Evolutionary conservation across 306 rosid genomes (phyloP), one percentile per base, ranked within the genome.

Genomic region (Comarum palustre): DNA sequence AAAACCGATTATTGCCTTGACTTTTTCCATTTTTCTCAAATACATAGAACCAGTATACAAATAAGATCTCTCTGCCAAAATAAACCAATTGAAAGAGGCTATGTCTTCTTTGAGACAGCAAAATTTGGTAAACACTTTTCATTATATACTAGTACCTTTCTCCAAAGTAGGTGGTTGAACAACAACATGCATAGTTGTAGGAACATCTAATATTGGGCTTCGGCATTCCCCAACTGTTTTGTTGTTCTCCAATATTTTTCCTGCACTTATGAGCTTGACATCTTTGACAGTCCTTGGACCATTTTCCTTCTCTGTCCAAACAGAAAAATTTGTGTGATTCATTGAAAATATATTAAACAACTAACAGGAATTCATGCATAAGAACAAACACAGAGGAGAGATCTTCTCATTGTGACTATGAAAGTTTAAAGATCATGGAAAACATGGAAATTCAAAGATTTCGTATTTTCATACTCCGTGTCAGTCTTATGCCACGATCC

Each of bases 231-330:
- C 91, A 11, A 93, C 87, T 45, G 98, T 93, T 89, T 46, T 90
- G 76, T 76, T 87, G 82, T 93, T 93, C 81, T 93, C 97, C 83
- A 93, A 84, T 83, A 93, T 63, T 82, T 73, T 86, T 60, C 97
- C 98, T 0, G 82, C 96, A 73, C 97, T 85, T 78, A 93, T 93
- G 77, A 93, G 76, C 94, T 90, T 90, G 80, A 93, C 86, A 80
- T 93, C 98, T 82, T 90, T 90, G 8, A 90, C 86, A 45, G 92
- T 93, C 88, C 80, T 93, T 17, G 98, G 98, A 38, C 89, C 97
- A 78, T 86, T 82, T 68, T 87, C 97, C 78, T 89, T 90, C 57
- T 87, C 98, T 93, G 80, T 58, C 58, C 34, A 78, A 82, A 82
- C 66, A 72, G 63, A 71, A 5, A 75, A 70, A 69, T 52, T 70